Evolutionary conservation across 2,329 filamentous ascomycete species (phyloP), one percentile per base, ranked within the genome.

Genomic region (Stagonosporopsis chrysanthemi): DNA sequence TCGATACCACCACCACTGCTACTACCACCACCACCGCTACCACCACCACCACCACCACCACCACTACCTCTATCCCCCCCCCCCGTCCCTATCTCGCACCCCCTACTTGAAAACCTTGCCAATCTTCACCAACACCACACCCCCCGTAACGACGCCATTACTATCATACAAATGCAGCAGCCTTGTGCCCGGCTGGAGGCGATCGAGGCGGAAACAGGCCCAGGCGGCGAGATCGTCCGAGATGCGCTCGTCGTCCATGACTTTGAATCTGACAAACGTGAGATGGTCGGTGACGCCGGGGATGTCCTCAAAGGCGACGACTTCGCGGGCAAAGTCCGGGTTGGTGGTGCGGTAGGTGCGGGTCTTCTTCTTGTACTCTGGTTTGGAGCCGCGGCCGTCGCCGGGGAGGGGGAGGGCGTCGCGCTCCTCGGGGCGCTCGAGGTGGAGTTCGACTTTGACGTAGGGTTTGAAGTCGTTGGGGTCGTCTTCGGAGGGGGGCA

Each of bases 141-240:
- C 92, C 22, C 86, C 83, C 2, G 85, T 89, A 54, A 86, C 76
- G 28, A 82, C 79, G 0, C 91, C 91, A 60, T 87, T 83, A 24
- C 82, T 80, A 71, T 96, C 88, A 61, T 90, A 82, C 56, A 98
- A 78, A 67, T 88, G 89, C 53, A 98, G 81, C 64, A 97, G 87
- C 11, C 92, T 83, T 65, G 90, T 90, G 0, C 95, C 94, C 31
- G 84, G 79, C 58, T 86, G 86, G 57, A 97, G 76, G 7, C 92
- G 84, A 77, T 97, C 92, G 22, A 98, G 84, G 36, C 92, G 84
- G 66, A 96, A 88, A 70, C 92, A 97, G 1, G 90, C 88, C 95
- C 95, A 98, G 2, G 90, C 92, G 11, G 92, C 89, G 54, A 97
- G 77, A 57, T 89, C 85, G 69, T 98, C 92, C 35, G 65, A 65